These are phyloP conservation scores for Fusarium hainanense DNA, from an alignment of 2,329 filamentous ascomycete species.

Conservation along the genomic window DNA sequence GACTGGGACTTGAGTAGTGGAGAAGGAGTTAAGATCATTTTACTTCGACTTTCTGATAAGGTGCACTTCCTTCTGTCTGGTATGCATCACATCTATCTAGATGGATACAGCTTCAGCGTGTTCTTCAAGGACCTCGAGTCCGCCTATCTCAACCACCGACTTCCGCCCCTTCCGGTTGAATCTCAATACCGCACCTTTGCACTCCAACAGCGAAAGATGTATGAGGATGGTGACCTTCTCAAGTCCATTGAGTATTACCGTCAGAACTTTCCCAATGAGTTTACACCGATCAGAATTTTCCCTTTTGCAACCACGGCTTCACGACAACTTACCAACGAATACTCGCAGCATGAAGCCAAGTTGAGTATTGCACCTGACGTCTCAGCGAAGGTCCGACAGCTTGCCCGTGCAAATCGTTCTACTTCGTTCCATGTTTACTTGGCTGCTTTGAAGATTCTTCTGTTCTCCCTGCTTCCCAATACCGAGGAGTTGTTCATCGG, in stretches of 20 bases:
- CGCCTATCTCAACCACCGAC: background rate
- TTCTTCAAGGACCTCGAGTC: conserved; percentile 2
- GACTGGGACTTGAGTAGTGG: background rate
- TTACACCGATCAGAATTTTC: background rate
- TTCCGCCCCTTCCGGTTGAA: background rate
- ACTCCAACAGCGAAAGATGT: background rate
- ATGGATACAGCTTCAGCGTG: conserved; percentile 7
- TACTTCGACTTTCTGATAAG: background rate
- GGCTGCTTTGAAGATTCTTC: background rate
- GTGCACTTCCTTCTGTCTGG: conserved; percentile 3
- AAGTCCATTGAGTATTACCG: background rate
- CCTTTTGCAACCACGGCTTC: background rate
- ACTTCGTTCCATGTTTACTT: background rate
- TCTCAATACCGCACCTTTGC: background rate
- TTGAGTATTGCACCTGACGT: background rate
- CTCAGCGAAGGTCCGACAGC: background rate
- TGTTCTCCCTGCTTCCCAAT: background rate
- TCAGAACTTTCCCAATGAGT: background rate
- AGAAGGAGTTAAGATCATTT: background rate
- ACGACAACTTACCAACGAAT: background rate
- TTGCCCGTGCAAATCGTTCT: background rate
- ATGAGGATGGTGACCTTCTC: background rate
- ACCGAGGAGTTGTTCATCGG: background rate
- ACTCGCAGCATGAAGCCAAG: background rate
- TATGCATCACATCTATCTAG: conserved; percentile 10